Percentiles rank a stretch among this genome's conserved stretches.
Conservation (phyloP, 345 rosid species). For the Camelina hispida region DNA sequence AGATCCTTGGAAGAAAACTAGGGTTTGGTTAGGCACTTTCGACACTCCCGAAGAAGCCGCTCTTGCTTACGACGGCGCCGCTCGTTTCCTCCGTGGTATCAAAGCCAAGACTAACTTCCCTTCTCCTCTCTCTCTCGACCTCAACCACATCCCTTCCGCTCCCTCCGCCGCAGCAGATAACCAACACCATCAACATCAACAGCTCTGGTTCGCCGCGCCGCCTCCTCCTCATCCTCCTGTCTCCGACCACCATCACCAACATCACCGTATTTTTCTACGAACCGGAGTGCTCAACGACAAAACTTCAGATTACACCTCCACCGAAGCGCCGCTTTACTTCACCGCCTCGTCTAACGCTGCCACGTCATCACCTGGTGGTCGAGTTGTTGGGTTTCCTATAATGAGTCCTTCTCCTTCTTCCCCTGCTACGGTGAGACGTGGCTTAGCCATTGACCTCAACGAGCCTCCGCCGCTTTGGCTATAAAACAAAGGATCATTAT, state of each 20-base stretch:
- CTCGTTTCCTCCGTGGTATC: slow-evolving; percentile 85
- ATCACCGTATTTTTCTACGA: slow-evolving; percentile 62
- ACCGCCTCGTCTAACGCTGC: slow-evolving; percentile 17
- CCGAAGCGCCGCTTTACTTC: slow-evolving; percentile 29
- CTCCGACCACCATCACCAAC: slow-evolving; percentile 41
- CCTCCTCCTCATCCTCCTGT: slow-evolving; percentile 33
- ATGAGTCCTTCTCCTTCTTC: slow-evolving; percentile 35
- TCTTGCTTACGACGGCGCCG: slow-evolving; percentile 93
- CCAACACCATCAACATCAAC: slow-evolving; percentile 26
- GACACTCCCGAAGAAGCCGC: slow-evolving; percentile 99
- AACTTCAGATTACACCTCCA: slow-evolving; percentile 31
- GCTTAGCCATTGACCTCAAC: slow-evolving; percentile 87
- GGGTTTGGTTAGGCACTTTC: slow-evolving; percentile 96
- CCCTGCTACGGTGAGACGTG: slow-evolving; percentile 54
- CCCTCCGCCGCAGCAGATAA: slow-evolving; percentile 35
- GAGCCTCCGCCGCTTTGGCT: slow-evolving; percentile 97
- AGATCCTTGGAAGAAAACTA: slow-evolving; percentile 94
- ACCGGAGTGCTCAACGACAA: slow-evolving; percentile 62
- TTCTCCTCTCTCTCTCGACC: slow-evolving; percentile 69
- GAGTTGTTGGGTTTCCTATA: slow-evolving; percentile 29
- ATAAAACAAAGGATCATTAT: slow-evolving; percentile 41
- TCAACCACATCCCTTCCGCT: slow-evolving; percentile 53
- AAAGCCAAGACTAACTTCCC: slow-evolving; percentile 97
- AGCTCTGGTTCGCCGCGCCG: slow-evolving; percentile 47
- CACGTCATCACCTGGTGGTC: slow-evolving; percentile 18